Evolutionary conservation across 2,329 filamentous ascomycete genomes (phyloP).

Genomic region (Ophioceras dolichostomum): DNA sequence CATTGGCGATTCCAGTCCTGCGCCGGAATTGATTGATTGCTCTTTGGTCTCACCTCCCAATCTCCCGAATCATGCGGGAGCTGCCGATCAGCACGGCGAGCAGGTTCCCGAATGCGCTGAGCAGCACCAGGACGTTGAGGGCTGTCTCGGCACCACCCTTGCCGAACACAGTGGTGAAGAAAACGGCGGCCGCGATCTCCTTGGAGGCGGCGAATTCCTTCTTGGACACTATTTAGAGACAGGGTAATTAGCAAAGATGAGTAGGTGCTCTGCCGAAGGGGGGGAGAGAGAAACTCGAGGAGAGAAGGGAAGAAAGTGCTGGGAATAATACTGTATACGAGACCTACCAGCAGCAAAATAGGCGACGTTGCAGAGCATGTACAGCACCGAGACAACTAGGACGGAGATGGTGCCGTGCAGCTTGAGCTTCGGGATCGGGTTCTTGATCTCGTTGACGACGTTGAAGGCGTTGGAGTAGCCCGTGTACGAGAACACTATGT

Average conservation of each 20-base stretch:
- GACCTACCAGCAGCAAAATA: constrained; percentile 43
- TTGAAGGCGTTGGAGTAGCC: constrained; percentile 49
- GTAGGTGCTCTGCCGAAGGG: too few species aligned
- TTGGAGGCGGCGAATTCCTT: constrained; percentile 35
- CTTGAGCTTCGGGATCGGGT: constrained; percentile 43
- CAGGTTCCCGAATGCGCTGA: constrained; percentile 47
- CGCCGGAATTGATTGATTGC: too few species aligned
- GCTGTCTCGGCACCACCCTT: constrained; percentile 30
- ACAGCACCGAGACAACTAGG: constrained; percentile 36
- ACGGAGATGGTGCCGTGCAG: constrained; percentile 36
- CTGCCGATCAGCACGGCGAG: constrained; percentile 39
- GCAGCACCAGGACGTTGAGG: constrained; percentile 42
- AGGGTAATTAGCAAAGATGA: too few species aligned
- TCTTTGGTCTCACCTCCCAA: too few species aligned
- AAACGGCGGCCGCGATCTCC: constrained; percentile 40
- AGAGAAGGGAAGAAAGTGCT: too few species aligned
- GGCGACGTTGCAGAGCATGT: constrained; percentile 46
- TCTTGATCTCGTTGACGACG: constrained; percentile 47
- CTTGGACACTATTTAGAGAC: too few species aligned
- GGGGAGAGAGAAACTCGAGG: too few species aligned
- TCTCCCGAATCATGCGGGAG: constrained; percentile 47
- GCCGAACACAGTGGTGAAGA: constrained; percentile 48
- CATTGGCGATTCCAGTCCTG: too few species aligned
- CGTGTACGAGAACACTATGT: constrained; percentile 44
- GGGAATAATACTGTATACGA: neutral